Evolutionary conservation across 306 rosid genomes (phyloP).

Genomic region (Luffa acutangula): DNA sequence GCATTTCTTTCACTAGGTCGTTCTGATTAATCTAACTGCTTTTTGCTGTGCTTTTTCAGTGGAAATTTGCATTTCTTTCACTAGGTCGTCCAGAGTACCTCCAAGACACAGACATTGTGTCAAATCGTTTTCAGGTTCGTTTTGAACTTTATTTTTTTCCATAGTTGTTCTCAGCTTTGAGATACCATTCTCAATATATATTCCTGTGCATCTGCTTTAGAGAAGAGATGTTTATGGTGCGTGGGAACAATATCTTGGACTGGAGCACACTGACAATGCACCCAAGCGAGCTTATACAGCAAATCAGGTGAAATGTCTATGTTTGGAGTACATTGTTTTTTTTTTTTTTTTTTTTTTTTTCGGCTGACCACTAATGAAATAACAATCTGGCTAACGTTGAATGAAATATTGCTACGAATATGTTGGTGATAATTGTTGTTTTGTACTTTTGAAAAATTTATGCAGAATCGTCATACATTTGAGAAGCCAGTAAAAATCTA

Average conservation of each 20-base stretch:
- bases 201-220: conserved; percentile 24
- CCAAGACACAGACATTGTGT: conserved; percentile 64
- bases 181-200: conserved; percentile 10
- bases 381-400: not conserved
- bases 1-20: conserved; percentile 84
- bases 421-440: not conserved
- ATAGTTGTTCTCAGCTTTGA: not conserved
- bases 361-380: not conserved
- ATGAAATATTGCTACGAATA: not conserved
- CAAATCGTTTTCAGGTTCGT: conserved; percentile 74
- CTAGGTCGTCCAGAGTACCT: conserved; percentile 91
- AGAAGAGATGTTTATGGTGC: conserved; percentile 93
- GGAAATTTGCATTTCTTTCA: conserved; percentile 85
- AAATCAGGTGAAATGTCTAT: conserved; percentile 43
- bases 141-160: not conserved
- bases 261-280: conserved; percentile 85
- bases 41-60: conserved; percentile 32
- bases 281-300: conserved; percentile 72
- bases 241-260: conserved; percentile 94
- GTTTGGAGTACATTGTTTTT: not conserved
- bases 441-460: conserved; percentile 14
- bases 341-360: not conserved
- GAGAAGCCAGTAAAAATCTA: conserved; percentile 91
- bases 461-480: conserved; percentile 79
- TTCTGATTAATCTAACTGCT: conserved; percentile 28